Evolutionary conservation across 1,284 basidiomycete species (phyloP).

Genomic region (Cystobasidiaceae sp.): DNA sequence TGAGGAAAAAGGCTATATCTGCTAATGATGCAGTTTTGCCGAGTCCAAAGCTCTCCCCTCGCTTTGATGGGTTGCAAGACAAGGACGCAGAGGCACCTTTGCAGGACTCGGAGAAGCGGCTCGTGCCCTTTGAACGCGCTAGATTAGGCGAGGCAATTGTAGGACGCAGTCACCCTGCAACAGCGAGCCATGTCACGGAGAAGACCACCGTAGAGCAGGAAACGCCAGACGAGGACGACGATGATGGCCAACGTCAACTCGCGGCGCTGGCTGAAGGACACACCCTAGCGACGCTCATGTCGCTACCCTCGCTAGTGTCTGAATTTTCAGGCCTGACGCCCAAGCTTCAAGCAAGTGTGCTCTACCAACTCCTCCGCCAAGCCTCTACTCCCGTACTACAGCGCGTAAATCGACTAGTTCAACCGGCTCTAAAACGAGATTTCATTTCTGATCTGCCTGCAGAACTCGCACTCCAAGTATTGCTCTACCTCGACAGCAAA

Average conservation of each 20-base stretch:
- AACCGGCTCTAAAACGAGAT: conserved; percentile 76
- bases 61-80: neutral
- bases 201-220: neutral
- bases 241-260: neutral
- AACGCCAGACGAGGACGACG: neutral
- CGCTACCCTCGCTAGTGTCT: conserved; percentile 66
- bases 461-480: conserved; percentile 72
- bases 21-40: neutral
- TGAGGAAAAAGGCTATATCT: neutral
- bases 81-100: neutral
- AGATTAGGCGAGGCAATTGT: no score
- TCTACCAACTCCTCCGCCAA: conserved; percentile 74
- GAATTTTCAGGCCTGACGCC: conserved; percentile 68
- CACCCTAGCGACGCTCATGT: conserved; percentile 64
- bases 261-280: conserved; percentile 1
- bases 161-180: no score
- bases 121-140: no score
- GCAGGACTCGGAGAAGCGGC: no score
- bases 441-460: conserved; percentile 78
- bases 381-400: conserved; percentile 76
- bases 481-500: conserved; percentile 67
- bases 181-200: no score
- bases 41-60: conserved; percentile 8
- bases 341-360: conserved; percentile 72
- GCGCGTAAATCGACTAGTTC: conserved; percentile 71